These are phyloP conservation scores for Meyerozyma sp. DNA, from an alignment of 1,139 yeast genomes.

Conservation along the genomic window DNA sequence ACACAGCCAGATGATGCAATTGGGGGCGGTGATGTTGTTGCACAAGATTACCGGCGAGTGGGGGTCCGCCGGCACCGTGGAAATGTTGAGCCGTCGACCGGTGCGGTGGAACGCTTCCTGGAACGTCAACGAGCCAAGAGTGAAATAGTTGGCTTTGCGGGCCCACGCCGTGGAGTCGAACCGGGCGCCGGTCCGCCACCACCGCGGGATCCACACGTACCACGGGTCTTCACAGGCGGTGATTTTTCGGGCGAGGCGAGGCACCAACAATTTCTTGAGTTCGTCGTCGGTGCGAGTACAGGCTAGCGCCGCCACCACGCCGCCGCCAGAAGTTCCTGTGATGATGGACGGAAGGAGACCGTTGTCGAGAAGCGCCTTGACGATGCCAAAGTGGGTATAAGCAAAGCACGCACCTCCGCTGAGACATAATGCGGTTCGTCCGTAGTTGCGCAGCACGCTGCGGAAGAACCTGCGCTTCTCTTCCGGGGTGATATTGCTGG, in stretches of 20 bases:
- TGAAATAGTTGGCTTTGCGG: slow-evolving; percentile 59
- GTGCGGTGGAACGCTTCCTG: slow-evolving; percentile 64
- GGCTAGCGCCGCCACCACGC: slow-evolving; percentile 69
- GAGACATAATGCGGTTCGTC: slow-evolving; percentile 66
- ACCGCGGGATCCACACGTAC: slow-evolving; percentile 55
- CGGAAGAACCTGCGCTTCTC: slow-evolving; percentile 53
- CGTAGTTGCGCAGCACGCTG: slow-evolving; percentile 58
- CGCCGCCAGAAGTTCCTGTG: slow-evolving; percentile 83
- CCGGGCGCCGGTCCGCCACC: slow-evolving; percentile 74
- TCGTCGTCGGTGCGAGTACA: slow-evolving; percentile 71
- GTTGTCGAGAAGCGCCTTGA: slow-evolving; percentile 64
- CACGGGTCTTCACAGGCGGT: slow-evolving; percentile 70
- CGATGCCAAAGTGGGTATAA: slow-evolving; percentile 72
- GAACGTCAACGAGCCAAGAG: slow-evolving; percentile 68
- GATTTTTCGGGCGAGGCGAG: slow-evolving; percentile 58
- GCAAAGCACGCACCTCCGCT: slow-evolving; percentile 83
- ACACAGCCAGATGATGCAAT: slow-evolving; percentile 80
- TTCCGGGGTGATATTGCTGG: slow-evolving; percentile 29
- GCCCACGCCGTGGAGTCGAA: slow-evolving; percentile 79
- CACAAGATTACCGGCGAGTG: slow-evolving; percentile 78
- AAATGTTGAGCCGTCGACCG: slow-evolving; percentile 65
- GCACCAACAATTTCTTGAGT: slow-evolving; percentile 48
- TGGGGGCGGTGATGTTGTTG: slow-evolving; percentile 72
- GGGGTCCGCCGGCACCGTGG: slow-evolving; percentile 79
- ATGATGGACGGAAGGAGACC: slow-evolving; percentile 63